These are phyloP conservation scores for Gracilariopsis chorda DNA, from an alignment of 23 red algal genomes.

Conservation along the genomic window DNA sequence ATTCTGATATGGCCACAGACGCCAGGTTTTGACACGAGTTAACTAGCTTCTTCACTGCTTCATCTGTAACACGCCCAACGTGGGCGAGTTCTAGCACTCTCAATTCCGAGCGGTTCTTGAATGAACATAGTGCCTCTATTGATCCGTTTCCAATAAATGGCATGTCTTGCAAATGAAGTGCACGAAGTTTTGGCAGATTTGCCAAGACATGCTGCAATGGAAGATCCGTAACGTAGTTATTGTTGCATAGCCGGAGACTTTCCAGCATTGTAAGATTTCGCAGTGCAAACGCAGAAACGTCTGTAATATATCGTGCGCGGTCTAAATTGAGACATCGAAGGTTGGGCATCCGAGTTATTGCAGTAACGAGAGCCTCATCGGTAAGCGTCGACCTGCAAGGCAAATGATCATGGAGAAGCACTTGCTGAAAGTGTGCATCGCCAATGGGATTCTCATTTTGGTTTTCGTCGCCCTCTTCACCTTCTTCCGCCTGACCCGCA, in stretches of 20 bases:
- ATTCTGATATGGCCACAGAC: not conserved
- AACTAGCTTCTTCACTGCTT: slow-evolving; percentile 28
- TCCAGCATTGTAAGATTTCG: not conserved
- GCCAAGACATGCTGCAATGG: slow-evolving; percentile 8
- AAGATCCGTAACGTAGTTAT: not conserved
- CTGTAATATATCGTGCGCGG: slow-evolving; percentile 6
- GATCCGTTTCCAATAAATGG: slow-evolving; percentile 5
- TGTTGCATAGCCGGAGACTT: not conserved
- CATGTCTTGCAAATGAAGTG: slow-evolving; percentile 5
- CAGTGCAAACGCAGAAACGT: slow-evolving; percentile 2
- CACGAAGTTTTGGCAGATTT: not conserved
- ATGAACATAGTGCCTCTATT: slow-evolving; percentile 6
- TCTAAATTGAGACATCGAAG: not conserved
- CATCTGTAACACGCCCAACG: slow-evolving; percentile 12
- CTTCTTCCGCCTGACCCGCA: not conserved
- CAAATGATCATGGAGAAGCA: not conserved
- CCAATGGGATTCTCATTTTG: not conserved
- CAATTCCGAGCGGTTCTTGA: not conserved
- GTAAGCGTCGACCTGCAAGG: not conserved
- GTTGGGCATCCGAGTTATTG: not conserved
- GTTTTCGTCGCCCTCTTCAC: not conserved
- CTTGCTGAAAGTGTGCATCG: not conserved
- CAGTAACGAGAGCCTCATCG: slow-evolving; percentile 21
- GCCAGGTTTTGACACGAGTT: slow-evolving; percentile 35
- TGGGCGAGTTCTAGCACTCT: not conserved